These are phyloP conservation scores for Vairimorpha ceranae DNA, from an alignment of 371 early-diverging fungal genomes.

Conservation along the genomic window DNA sequence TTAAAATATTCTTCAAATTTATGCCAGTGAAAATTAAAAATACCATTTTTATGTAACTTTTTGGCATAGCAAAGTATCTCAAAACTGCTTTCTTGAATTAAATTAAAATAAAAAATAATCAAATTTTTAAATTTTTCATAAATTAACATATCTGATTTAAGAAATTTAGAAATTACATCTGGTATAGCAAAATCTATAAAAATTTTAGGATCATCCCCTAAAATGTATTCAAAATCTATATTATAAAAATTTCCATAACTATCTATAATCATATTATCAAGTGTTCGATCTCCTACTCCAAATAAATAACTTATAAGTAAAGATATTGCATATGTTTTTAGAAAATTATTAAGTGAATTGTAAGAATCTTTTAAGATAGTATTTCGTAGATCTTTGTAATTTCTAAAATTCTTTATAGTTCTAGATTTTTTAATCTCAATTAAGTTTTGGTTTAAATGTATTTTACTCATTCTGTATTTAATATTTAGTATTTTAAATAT, in stretches of 20 bases:
- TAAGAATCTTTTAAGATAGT: neutral
- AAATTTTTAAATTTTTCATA: conserved; percentile 13
- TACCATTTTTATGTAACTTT: neutral
- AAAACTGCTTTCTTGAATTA: neutral
- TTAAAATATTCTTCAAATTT: neutral
- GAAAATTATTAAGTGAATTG: conserved; percentile 1
- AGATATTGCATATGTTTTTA: conserved; percentile 64
- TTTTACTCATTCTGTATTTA: neutral
- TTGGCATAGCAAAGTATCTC: neutral
- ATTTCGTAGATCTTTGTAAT: neutral
- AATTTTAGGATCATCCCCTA: conserved; percentile 91
- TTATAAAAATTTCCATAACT: conserved; percentile 74
- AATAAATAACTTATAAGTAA: conserved; percentile 89
- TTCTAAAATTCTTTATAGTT: conserved; percentile 2
- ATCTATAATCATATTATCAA: conserved; percentile 83
- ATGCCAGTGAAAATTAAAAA: neutral
- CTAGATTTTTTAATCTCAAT: conserved; percentile 16
- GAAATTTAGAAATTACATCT: conserved; percentile 9
- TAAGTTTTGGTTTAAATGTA: neutral
- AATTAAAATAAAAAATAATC: neutral
- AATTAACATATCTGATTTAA: conserved; percentile 4
- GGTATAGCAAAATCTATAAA: conserved; percentile 80
- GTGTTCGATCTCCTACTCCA: conserved; percentile 94
- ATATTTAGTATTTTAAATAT: neutral
- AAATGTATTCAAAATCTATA: conserved; percentile 90